Base-by-base conservation (phyloP, 148 eudicot genomes). In the Rhododendron williamsianum region DNA sequence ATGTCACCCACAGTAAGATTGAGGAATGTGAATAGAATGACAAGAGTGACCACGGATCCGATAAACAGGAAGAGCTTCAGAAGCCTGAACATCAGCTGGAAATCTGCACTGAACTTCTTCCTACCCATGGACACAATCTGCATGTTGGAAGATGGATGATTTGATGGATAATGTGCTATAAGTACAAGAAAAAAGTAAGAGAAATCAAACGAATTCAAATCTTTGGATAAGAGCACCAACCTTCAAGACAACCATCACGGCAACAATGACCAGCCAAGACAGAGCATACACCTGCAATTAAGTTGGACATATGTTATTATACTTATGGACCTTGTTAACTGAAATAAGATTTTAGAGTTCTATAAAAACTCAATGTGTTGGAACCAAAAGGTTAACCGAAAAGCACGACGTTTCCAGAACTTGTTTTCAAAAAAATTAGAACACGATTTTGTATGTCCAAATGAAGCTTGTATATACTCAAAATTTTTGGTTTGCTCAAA, bases 231-330 rank as follows among this genome's bases (percentile, higher is more conserved):
- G 60, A 76, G 86, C 19, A 78, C 87, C 30, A 41, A 91, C 98
- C 93, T 94, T 94, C 84, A 94, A 83, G 83, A 94, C 81, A 80
- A 92, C 85, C 86, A 93, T 93, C 72, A 90, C 93, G 30, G 94
- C 95, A 86, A 88, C 91, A 86, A 94, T 93, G 80, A 94, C 98
- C 18, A 94, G 89, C 98, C 98, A 94, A 60, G 98, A 94, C 81
- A 94, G 81, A 85, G 90, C 95, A 86, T 94, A 94, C 25, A 92
- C 91, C 98, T 94, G 92, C 48, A 35, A 72, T 78, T 60, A 88
- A 49, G 48, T 41, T 36, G 30, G 74, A 33, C 36, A 11, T 6
- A 25, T 38, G 83, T 60, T 81, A 67, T 83, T 51, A 18, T 36
- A 52, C 25, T 76, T 23, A 15, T 76, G 38, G 36, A 74, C 33